A percentile compares a stretch with the other conserved stretches of the same genome.
These are phyloP conservation scores for Ajuga chamaepitys DNA, from an alignment of 257 asterid genomes.

Conservation along the genomic window DNA sequence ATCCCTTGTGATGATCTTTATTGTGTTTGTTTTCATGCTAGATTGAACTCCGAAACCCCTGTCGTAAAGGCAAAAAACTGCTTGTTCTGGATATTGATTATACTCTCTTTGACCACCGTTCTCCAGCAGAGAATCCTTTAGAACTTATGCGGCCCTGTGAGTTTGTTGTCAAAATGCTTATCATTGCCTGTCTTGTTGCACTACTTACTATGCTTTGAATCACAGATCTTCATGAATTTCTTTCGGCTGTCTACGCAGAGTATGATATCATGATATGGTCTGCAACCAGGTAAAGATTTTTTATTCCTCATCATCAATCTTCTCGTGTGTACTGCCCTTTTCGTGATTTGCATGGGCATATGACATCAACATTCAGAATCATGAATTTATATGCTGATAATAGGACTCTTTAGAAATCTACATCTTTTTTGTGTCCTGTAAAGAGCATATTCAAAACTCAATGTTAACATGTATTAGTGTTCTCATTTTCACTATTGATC, in stretches of 20 bases:
- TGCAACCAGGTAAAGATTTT: constrained; percentile 64
- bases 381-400: neutral
- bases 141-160: constrained; percentile 96
- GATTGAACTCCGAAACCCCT: constrained; percentile 81
- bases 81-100: constrained; percentile 94
- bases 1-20: neutral
- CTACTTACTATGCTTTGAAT: neutral
- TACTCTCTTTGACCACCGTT: constrained; percentile 90
- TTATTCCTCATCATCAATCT: constrained; percentile 1
- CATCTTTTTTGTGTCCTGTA: neutral
- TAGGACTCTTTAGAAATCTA: neutral
- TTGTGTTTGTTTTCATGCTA: constrained; percentile 24
- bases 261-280: constrained; percentile 99
- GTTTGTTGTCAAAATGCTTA: constrained; percentile 16
- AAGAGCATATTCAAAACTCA: neutral
- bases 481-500: neutral
- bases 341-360: neutral
- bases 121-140: constrained; percentile 88
- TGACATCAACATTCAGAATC: neutral
- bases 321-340: neutral
- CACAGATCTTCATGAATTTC: constrained; percentile 97
- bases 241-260: constrained; percentile 79
- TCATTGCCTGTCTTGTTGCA: constrained; percentile 7
- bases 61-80: constrained; percentile 86
- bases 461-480: neutral